Conservation (phyloP, 2,329 filamentous ascomycete genomes). For the Magnaporthiopsis incrustans region DNA sequence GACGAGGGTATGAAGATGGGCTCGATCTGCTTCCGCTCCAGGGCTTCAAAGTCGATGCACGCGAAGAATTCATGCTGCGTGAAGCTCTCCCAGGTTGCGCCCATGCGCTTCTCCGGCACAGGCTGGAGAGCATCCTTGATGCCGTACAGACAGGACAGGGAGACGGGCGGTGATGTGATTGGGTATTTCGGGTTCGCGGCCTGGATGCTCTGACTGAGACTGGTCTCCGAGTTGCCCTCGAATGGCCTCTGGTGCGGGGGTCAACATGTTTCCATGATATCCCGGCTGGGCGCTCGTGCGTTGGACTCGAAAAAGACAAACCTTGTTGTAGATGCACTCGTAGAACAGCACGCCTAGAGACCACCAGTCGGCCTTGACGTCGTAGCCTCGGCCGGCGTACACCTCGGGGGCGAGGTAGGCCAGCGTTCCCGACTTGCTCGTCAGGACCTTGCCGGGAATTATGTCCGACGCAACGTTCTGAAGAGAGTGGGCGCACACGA, state of each 20-base stretch:
- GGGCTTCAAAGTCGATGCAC: slow-evolving; percentile 70
- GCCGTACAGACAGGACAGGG: slow-evolving; percentile 79
- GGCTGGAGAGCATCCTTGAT: slow-evolving; percentile 77
- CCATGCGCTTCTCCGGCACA: slow-evolving; percentile 73
- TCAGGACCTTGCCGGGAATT: slow-evolving; percentile 70
- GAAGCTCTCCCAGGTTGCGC: slow-evolving; percentile 80
- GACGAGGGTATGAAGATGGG: slow-evolving; percentile 90
- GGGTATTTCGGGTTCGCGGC: slow-evolving; percentile 79
- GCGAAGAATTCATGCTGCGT: slow-evolving; percentile 85
- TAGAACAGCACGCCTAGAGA: slow-evolving; percentile 97
- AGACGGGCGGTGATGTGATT: slow-evolving; percentile 86
- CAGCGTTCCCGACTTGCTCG: slow-evolving; percentile 92
- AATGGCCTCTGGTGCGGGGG: slow-evolving; percentile 65
- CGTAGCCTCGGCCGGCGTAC: slow-evolving; percentile 83
- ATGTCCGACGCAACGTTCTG: slow-evolving; percentile 97
- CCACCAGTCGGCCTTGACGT: slow-evolving; percentile 95
- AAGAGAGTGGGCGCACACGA: not conserved
- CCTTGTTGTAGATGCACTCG: slow-evolving; percentile 99
- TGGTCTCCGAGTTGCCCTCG: slow-evolving; percentile 78
- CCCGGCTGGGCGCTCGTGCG: not conserved
- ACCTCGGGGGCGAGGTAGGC: slow-evolving; percentile 96
- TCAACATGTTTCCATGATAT: not conserved
- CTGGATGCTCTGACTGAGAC: slow-evolving; percentile 71
- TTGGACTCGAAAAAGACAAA: slow-evolving; percentile 28
- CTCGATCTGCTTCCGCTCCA: slow-evolving; percentile 81